A percentile compares a stretch with the other conserved stretches of the same genome.
These are phyloP conservation scores for Tricholoma flavovirens DNA, from an alignment of 768 basidiomycete genomes.

Conservation along the genomic window DNA sequence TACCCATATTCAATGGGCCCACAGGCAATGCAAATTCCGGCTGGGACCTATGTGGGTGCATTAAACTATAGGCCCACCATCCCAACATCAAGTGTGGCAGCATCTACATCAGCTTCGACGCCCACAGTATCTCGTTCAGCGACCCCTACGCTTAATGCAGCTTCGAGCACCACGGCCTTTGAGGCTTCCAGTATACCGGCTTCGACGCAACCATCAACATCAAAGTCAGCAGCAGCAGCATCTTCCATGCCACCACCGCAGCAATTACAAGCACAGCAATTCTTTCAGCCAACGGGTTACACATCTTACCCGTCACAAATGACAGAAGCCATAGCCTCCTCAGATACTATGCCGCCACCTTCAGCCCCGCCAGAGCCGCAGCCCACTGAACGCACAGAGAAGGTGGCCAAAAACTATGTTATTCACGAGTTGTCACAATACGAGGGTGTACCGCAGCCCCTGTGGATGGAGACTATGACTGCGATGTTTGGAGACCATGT, in stretches of 20 bases:
- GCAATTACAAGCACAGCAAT: conserved; percentile 8
- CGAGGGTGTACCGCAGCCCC: conserved; percentile 42
- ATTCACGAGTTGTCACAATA: conserved; percentile 56
- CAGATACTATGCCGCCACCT: neutral
- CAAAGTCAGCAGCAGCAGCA: conserved; percentile 3
- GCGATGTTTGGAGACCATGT: conserved; percentile 85
- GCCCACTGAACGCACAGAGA: conserved; percentile 37
- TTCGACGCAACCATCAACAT: neutral
- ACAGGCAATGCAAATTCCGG: neutral
- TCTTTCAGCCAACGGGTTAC: conserved; percentile 11
- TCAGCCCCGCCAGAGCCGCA: conserved; percentile 15
- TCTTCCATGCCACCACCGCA: neutral
- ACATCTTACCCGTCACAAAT: conserved; percentile 14
- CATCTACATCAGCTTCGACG: neutral
- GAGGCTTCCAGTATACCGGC: neutral
- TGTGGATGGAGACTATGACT: conserved; percentile 69
- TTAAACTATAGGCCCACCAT: neutral
- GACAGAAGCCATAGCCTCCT: conserved; percentile 2
- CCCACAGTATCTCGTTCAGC: neutral
- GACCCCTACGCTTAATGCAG: neutral
- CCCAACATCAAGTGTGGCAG: neutral
- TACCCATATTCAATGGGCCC: conserved; percentile 9
- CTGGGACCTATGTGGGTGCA: conserved; percentile 4
- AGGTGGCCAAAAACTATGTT: conserved; percentile 62
- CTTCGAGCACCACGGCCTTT: neutral